Evolutionary conservation across 805 yeast species (phyloP).

Genomic region (Nakazawaea peltata): DNA sequence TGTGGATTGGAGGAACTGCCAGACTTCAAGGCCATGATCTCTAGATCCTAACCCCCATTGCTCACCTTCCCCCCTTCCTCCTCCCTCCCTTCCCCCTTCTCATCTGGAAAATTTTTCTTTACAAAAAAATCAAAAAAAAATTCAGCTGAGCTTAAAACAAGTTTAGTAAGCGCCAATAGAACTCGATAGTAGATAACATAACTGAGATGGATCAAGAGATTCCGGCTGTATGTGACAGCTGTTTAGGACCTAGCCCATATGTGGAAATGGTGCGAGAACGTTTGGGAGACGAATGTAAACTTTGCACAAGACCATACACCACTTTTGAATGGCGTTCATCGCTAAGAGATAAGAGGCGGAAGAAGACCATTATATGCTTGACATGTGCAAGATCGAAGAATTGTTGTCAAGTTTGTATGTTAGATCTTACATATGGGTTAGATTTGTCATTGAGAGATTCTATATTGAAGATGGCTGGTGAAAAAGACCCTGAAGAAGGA

Average conservation of each 20-base stretch:
- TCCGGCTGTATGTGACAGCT: conserved; percentile 66
- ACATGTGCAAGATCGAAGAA: conserved; percentile 75
- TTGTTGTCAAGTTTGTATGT: conserved; percentile 84
- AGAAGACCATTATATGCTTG: conserved; percentile 64
- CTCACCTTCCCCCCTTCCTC: background rate
- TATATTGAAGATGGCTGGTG: conserved; percentile 66
- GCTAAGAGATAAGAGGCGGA: conserved; percentile 9
- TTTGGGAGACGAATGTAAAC: conserved; percentile 73
- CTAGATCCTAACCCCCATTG: too few species aligned
- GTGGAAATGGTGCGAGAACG: conserved; percentile 64
- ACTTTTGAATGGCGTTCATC: conserved; percentile 61
- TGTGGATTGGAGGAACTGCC: too few species aligned
- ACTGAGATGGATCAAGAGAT: too few species aligned
- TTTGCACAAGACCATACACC: conserved; percentile 81
- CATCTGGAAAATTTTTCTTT: background rate
- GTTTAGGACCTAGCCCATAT: conserved; percentile 63
- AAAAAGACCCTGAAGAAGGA: too few species aligned
- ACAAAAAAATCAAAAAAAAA: background rate
- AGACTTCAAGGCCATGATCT: too few species aligned
- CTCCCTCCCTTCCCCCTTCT: background rate
- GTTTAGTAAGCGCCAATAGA: too few species aligned
- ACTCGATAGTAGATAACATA: too few species aligned
- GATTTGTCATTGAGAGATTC: conserved; percentile 74
- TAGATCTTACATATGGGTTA: conserved; percentile 76
- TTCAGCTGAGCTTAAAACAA: background rate